Conservation (phyloP, 2,329 filamentous ascomycete genomes). For the Alternaria tenuissima region DNA sequence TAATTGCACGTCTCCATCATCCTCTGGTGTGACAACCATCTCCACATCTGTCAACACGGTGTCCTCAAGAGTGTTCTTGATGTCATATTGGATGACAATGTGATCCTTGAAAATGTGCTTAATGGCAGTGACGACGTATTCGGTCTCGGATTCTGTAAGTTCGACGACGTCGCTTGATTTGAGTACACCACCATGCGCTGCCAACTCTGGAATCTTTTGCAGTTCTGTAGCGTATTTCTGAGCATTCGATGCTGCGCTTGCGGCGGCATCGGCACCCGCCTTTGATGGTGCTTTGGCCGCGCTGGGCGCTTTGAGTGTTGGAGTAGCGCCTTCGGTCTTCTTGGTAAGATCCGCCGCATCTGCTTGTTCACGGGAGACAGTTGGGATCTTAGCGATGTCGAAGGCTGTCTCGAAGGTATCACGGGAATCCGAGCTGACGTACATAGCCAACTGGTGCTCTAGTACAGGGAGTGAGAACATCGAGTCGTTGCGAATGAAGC, state of each 20-base stretch:
- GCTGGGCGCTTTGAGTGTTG: conserved; percentile 92
- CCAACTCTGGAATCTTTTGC: conserved; percentile 87
- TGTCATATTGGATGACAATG: conserved; percentile 92
- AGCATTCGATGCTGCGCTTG: conserved; percentile 78
- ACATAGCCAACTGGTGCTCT: conserved; percentile 96
- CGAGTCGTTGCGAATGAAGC: conserved; percentile 95
- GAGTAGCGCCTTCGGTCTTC: conserved; percentile 92
- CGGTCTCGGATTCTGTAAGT: conserved; percentile 95
- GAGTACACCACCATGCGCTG: conserved; percentile 86
- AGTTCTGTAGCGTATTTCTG: conserved; percentile 91
- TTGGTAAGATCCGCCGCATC: conserved; percentile 95
- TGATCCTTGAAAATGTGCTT: conserved; percentile 99
- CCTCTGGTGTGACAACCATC: conserved; percentile 84
- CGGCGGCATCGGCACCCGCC: conserved; percentile 75
- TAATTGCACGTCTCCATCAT: conserved; percentile 75
- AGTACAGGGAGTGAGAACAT: conserved; percentile 96
- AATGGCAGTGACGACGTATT: conserved; percentile 91
- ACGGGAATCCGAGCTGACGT: conserved; percentile 92
- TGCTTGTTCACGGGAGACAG: conserved; percentile 94
- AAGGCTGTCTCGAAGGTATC: conserved; percentile 85
- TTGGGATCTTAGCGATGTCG: conserved; percentile 87
- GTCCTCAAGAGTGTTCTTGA: conserved; percentile 95
- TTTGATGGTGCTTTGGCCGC: conserved; percentile 75
- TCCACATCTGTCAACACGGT: conserved; percentile 60
- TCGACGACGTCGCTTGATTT: conserved; percentile 89